Percentiles rank a stretch among this genome's conserved stretches.
phyloP scores from a whole-genome alignment of 306 rosid species.

The Benincasa hispida region DNA sequence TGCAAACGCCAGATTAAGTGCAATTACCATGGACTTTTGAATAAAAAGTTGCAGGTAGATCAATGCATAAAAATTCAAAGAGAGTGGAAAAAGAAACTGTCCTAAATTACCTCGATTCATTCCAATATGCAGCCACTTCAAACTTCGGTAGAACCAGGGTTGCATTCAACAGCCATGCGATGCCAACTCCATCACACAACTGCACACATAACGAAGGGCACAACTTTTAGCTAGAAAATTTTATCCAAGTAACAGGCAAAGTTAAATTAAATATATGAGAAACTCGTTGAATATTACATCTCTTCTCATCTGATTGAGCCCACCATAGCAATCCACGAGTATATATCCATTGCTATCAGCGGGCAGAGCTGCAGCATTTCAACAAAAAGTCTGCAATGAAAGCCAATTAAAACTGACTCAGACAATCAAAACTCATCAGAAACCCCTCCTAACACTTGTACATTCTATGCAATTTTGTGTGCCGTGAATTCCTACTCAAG shows the following conservation, averaged over 20 bases:
- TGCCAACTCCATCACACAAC: slow-evolving; percentile 93
- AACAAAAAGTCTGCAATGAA: slow-evolving; percentile 80
- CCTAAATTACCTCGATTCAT: slow-evolving; percentile 59
- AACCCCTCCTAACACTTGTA: not conserved
- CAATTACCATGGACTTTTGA: not conserved
- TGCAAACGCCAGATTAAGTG: not conserved
- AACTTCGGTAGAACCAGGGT: slow-evolving; percentile 81
- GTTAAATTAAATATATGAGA: not conserved
- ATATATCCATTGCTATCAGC: slow-evolving; percentile 64
- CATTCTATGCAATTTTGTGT: not conserved
- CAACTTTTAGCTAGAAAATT: slow-evolving; percentile 14
- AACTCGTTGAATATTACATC: slow-evolving; percentile 48
- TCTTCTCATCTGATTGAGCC: slow-evolving; percentile 95
- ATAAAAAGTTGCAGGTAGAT: not conserved
- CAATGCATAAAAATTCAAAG: not conserved
- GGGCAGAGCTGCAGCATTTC: slow-evolving; percentile 73
- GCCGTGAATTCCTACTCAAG: not conserved
- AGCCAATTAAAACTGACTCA: slow-evolving; percentile 56
- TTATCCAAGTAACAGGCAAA: not conserved
- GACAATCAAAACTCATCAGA: slow-evolving; percentile 11
- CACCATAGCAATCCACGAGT: slow-evolving; percentile 91
- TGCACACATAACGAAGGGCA: slow-evolving; percentile 22
- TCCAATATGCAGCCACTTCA: slow-evolving; percentile 93
- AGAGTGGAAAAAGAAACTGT: not conserved
- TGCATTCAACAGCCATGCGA: slow-evolving; percentile 74